Base-by-base conservation (phyloP, 1,284 basidiomycete genomes). In the Hymenochaete sp. region DNA sequence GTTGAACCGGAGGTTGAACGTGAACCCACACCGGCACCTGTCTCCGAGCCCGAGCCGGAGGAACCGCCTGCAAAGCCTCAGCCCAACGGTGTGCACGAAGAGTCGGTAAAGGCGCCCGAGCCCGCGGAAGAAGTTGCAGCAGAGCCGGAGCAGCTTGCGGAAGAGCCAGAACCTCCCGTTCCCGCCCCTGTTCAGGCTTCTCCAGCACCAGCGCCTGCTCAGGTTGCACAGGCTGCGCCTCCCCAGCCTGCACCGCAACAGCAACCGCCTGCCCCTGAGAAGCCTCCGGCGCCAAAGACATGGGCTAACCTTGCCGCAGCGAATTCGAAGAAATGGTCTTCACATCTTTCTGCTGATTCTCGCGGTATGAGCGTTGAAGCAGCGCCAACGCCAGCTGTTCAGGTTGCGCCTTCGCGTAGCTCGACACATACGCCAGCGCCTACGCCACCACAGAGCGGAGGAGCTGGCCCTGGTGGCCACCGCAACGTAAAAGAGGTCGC, bases 251-350 rank as follows among this genome's bases (percentile, higher is more conserved):
- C 53, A 48, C 58, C 18, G 10, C 14, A n/a, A 6, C 44, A 19
- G 27, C 47, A 48, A 31, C 18, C 57, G 18, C 63, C 60, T 22
- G 55, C 64, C 13, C 66, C 71, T 5, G 60, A 74, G 18, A 74
- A 70, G 16, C 79, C 84, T 1, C 60, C 75, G 11, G 67, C 57
- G 18, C 80, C 82, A 18, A 87, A 89, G 62, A 86, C 84, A 0
- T 96, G 92, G 93, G 93, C 93, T 0, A 85, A 83, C 50, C 77
- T 95, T 40, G 93, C 92, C 44, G 90, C 91, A 28, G 64, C 83
- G 18, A 83, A 85, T 56, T 65, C 75, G 26, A 80, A 77, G 59
- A 81, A 82, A 58, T 92, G 88, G 88, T 86, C 86, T 36, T 59
- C 78, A 1, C 75, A 78, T 13, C 82, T 87, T 31, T 83, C 85